Evolutionary conservation across 2,329 filamentous ascomycete genomes (phyloP), one percentile per base, ranked within the genome.

Genomic region (Lasiodiplodia citricola): DNA sequence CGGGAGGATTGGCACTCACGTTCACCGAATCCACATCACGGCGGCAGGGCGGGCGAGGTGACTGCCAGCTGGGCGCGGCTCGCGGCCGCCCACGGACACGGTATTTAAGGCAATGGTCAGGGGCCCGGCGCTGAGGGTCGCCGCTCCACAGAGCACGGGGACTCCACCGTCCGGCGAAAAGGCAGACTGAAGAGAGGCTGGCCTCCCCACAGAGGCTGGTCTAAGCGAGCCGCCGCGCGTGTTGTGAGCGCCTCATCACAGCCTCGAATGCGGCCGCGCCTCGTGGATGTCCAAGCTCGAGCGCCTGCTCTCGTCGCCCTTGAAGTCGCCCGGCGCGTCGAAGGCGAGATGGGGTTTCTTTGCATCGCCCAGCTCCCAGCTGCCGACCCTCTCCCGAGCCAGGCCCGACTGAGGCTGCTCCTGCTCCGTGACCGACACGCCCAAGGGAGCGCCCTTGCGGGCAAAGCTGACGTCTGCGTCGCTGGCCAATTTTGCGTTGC

Each of bases 381-480:
- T 88, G 0, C 85, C 86, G 21, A 84, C 79, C 54, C 86, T 78
- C 76, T 88, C 86, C 74, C 88, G 83, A 1, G 81, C 81, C 18
- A 78, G 78, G 75, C 75, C 68, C 79, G 76, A 70, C 80, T 73
- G 18, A 75, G 75, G 65, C 73, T 74, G 11, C 73, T 82, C 1
- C 82, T 76, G 21, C 44, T 67, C 65, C 7, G 44, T 51, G 41
- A 56, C 64, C 14, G 54, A 58, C 31, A 67, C 65, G 7, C 55
- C 65, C 14, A 58, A 58, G 6, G 55, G 44, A 25, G 65, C 65
- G 2, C 65, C 65, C 13, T 67, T 67, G n/a, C 21, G 38, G 54
- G 65, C 65, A 41, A 86, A 77, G 2, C 79, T 80, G 38, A 88
- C 73, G 74, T 89, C 87, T 3, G 80, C 78, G 74, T 89, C 87